phyloP scores from a whole-genome alignment of 306 rosid genomes.

The Gastrolobium villosum region DNA sequence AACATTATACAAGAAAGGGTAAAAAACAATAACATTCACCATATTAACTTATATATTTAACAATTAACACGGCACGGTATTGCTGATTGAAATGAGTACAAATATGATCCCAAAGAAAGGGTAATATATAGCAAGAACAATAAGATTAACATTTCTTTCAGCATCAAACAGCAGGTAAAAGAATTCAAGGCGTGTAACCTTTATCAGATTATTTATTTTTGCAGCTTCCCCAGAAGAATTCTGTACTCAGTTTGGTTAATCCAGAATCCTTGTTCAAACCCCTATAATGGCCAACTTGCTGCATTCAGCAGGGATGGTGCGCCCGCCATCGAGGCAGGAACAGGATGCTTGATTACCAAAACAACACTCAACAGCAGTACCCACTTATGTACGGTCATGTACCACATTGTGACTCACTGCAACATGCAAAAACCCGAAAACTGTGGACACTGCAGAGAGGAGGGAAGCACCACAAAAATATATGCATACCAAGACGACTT shows the following conservation, averaged over 20 bases:
- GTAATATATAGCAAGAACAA: slow-evolving; percentile 42
- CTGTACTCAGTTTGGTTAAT: slow-evolving; percentile 43
- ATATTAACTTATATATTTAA: slow-evolving; percentile 42
- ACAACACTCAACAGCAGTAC: slow-evolving; percentile 42
- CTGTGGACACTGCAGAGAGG: slow-evolving; percentile 35
- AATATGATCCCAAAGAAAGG: slow-evolving; percentile 26
- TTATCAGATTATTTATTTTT: slow-evolving; percentile 46
- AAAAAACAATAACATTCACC: slow-evolving; percentile 36
- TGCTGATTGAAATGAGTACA: slow-evolving; percentile 32
- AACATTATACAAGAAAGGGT: slow-evolving; percentile 37
- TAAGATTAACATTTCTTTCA: slow-evolving; percentile 44
- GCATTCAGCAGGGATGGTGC: slow-evolving; percentile 39
- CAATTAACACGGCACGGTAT: slow-evolving; percentile 46
- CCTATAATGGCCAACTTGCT: slow-evolving; percentile 40
- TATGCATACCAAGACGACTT: slow-evolving; percentile 43
- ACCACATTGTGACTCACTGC: slow-evolving; percentile 44
- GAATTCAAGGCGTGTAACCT: slow-evolving; percentile 52
- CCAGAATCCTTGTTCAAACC: slow-evolving; percentile 53
- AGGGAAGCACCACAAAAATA: slow-evolving; percentile 37
- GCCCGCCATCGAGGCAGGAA: slow-evolving; percentile 46
- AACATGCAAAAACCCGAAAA: slow-evolving; percentile 44
- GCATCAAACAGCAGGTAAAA: slow-evolving; percentile 50
- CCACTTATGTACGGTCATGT: slow-evolving; percentile 35
- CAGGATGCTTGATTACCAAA: slow-evolving; percentile 51
- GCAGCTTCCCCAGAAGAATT: slow-evolving; percentile 52